Conservation (phyloP, 306 rosid genomes). For the Malus asiatica region DNA sequence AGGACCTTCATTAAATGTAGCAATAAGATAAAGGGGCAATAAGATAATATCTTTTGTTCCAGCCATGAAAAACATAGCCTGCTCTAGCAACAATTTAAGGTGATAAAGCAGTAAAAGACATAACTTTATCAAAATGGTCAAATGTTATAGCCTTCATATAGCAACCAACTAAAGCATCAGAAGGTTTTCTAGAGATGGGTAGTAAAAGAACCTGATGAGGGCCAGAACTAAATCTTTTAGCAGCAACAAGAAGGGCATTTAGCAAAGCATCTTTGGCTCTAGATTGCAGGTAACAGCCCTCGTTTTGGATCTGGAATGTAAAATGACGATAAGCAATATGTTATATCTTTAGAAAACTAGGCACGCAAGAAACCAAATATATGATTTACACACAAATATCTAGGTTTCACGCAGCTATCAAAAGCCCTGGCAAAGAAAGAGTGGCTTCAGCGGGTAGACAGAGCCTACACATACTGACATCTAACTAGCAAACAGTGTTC, state of each 20-base stretch:
- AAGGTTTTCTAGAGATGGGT: not conserved
- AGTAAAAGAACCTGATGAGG: constrained; percentile 71
- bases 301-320: constrained; percentile 71
- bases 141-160: not conserved
- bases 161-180: not conserved
- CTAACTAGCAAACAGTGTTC: not conserved
- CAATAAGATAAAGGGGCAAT: not conserved
- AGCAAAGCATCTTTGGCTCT: constrained; percentile 80
- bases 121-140: not conserved
- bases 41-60: not conserved
- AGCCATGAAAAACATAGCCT: not conserved
- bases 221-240: constrained; percentile 70
- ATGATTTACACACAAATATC: not conserved
- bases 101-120: not conserved
- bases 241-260: constrained; percentile 85
- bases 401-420: not conserved
- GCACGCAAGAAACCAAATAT: not conserved
- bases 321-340: not conserved
- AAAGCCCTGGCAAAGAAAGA: not conserved
- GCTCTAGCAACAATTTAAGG: not conserved
- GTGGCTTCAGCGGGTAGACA: not conserved
- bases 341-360: not conserved
- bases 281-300: constrained; percentile 55
- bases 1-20: not conserved
- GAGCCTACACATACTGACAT: not conserved